These are phyloP conservation scores for Podaxis mareebaensis DNA, from an alignment of 768 basidiomycete genomes.

Conservation along the genomic window DNA sequence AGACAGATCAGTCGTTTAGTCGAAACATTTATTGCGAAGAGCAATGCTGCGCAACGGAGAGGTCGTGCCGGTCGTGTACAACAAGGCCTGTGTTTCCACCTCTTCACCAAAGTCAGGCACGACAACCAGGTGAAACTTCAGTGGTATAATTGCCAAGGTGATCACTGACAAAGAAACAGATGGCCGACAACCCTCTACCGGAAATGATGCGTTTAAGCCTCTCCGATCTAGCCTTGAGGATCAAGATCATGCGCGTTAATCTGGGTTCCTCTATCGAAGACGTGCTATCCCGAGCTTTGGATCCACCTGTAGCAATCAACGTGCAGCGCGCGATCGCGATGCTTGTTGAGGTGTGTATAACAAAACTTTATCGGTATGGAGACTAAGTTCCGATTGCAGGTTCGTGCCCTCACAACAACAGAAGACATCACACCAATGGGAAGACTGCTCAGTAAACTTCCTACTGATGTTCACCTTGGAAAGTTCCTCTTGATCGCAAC, in stretches of 20 bases:
- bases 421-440: conserved; percentile 98
- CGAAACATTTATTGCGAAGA: conserved; percentile 89
- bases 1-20: conserved; percentile 90
- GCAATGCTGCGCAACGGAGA: conserved; percentile 87
- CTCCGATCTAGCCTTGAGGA: conserved; percentile 87
- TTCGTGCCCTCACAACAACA: conserved; percentile 76
- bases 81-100: conserved; percentile 88
- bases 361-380: not conserved
- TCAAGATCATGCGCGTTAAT: conserved; percentile 92
- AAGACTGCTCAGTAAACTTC: conserved; percentile 83
- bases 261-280: conserved; percentile 87
- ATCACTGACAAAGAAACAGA: conserved; percentile 39
- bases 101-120: conserved; percentile 87
- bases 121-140: conserved; percentile 61
- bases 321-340: conserved; percentile 88
- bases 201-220: conserved; percentile 95
- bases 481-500: conserved; percentile 88
- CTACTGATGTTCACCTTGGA: conserved; percentile 94
- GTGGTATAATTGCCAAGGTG: not conserved
- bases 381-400: conserved; percentile 41
- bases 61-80: conserved; percentile 93
- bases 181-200: conserved; percentile 88
- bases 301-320: conserved; percentile 85
- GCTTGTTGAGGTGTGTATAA: conserved; percentile 73
- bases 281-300: conserved; percentile 82